These are phyloP conservation scores for Aspergillus sergii DNA, from an alignment of 2,329 filamentous ascomycete species.

Conservation along the genomic window DNA sequence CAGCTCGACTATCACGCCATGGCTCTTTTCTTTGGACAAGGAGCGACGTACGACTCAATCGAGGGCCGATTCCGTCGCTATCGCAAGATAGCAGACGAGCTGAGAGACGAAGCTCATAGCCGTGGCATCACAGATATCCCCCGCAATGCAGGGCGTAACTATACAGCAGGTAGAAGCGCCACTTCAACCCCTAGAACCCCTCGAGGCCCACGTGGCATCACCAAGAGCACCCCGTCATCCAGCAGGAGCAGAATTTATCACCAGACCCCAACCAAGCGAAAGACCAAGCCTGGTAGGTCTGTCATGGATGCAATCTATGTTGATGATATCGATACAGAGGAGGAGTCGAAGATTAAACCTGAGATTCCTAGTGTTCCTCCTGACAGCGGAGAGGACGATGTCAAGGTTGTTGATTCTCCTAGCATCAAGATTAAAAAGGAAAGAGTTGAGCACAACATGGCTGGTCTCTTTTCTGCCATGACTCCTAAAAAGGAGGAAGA, in stretches of 20 bases:
- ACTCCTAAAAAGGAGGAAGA: not conserved
- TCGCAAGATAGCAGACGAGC: constrained; percentile 42
- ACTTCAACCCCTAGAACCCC: constrained; percentile 18
- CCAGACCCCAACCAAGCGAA: constrained; percentile 9
- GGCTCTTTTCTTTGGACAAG: constrained; percentile 48
- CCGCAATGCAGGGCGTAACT: constrained; percentile 8
- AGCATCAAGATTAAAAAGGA: not conserved
- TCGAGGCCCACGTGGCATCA: constrained; percentile 19
- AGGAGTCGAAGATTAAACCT: constrained; percentile 10
- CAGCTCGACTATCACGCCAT: constrained; percentile 51
- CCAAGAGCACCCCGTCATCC: constrained; percentile 15
- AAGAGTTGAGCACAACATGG: not conserved
- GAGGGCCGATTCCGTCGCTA: constrained; percentile 50
- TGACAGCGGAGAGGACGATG: not conserved
- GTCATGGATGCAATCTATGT: constrained; percentile 21
- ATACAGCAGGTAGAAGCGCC: not conserved
- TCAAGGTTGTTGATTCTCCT: not conserved
- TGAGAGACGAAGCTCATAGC: constrained; percentile 32
- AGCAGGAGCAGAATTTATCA: not conserved
- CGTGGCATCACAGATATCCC: constrained; percentile 18
- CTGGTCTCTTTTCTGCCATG: not conserved
- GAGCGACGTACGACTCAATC: constrained; percentile 52
- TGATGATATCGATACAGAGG: constrained; percentile 10
- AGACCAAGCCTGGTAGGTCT: not conserved
- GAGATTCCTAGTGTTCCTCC: constrained; percentile 1